phyloP scores from a whole-genome alignment of 1,139 yeast species.

The Pichia sp. region DNA sequence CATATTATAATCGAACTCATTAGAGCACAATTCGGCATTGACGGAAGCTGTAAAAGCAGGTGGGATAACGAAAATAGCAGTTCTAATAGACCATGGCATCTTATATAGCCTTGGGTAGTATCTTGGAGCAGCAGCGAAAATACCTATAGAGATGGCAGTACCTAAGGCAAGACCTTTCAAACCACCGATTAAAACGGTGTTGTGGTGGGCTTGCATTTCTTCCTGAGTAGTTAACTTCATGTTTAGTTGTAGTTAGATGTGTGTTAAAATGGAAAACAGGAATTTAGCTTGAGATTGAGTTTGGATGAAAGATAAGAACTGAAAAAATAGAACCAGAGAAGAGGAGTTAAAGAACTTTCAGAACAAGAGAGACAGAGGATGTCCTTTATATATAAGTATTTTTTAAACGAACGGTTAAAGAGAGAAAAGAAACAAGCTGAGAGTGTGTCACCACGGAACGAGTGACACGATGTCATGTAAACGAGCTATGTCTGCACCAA shows the following conservation, averaged over 20 bases:
- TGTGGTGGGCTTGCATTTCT: constrained; percentile 58
- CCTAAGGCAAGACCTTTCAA: constrained; percentile 56
- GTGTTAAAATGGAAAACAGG: too few species aligned
- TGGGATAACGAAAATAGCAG: constrained; percentile 55
- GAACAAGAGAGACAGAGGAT: too few species aligned
- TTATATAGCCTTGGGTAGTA: constrained; percentile 37
- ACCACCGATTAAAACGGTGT: constrained; percentile 53
- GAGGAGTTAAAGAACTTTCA: too few species aligned
- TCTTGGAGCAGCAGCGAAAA: constrained; percentile 36
- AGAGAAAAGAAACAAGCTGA: too few species aligned
- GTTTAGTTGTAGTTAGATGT: constrained; percentile 2
- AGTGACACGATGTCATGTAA: too few species aligned
- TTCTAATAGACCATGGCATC: constrained; percentile 45
- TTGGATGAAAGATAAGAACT: too few species aligned
- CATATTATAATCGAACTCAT: constrained; percentile 43
- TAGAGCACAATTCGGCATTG: constrained; percentile 53
- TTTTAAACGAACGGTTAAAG: too few species aligned
- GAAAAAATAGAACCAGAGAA: too few species aligned
- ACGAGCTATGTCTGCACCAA: too few species aligned
- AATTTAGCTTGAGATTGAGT: too few species aligned
- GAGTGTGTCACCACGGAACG: too few species aligned
- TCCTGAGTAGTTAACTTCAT: constrained; percentile 67
- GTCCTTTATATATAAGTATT: too few species aligned
- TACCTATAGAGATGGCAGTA: constrained; percentile 42
- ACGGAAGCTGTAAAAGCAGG: constrained; percentile 50